Base-by-base conservation (phyloP, 2,329 filamentous ascomycete genomes). In the Madurella mycetomatis region DNA sequence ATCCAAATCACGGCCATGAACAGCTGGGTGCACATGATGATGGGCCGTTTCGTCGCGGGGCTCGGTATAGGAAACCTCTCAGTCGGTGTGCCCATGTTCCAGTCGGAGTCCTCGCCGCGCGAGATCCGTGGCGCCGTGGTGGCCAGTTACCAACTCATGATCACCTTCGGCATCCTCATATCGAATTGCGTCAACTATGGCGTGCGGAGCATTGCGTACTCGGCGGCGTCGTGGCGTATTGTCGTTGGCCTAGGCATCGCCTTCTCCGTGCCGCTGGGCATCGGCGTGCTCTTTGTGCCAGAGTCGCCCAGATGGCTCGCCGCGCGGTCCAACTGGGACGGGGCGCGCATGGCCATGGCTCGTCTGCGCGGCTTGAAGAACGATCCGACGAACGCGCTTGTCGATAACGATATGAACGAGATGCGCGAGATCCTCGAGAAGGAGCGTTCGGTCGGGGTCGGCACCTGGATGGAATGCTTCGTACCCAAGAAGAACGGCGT, bases 141-240 rank as follows among this genome's bases (percentile, higher is more conserved):
- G n/a, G 76, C 79, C 4, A 83, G 80, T n/a, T 89, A 88, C 69
- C 86, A 89, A 70, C 79, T 89, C 15, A 84, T 88, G 72, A 86
- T 89, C 67, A 89, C 85, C 0, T 73, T 88, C 30, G 86, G 86
- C 34, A 87, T 89, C 59, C 80, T 83, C 50, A 66, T 78, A 17
- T 73, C 78, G 51, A 79, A 80, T 60, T 70, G 77, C 51, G 74
- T 83, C 62, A 83, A 82, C 67, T 81, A 72, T 50, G 79, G 76
- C 42, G 73, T 78, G 9, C 70, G 73, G 42, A 64, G 62, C 9
- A 74, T 78, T 60, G 54, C 77, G 43, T 63, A 71, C 2, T 66
- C 66, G 0, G 67, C 72, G 41, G 69, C 66, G 0, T 79, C 81
- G 1, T 89, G 86, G 83, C 77, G 84, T 45, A 78, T 86, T 18